A percentile compares a stretch with the other conserved stretches of the same genome.
Conservation (phyloP, 768 basidiomycete genomes). For the Sporobolomyces phaffii region DNA sequence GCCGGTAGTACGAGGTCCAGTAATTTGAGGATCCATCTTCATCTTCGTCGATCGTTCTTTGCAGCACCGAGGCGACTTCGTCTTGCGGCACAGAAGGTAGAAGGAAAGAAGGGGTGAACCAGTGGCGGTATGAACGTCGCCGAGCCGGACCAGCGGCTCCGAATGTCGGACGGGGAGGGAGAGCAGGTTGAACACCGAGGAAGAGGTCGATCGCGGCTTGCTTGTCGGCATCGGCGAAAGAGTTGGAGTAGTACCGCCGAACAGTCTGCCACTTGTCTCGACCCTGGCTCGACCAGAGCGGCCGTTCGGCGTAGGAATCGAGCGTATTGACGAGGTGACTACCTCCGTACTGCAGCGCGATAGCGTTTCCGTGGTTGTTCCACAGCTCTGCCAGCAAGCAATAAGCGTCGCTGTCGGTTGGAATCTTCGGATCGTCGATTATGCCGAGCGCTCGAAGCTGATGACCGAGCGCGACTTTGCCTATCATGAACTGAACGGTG, state of each 20-base stretch:
- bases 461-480: slow-evolving; percentile 86
- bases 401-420: slow-evolving; percentile 88
- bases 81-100: slow-evolving; percentile 57
- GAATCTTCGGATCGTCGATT: slow-evolving; percentile 72
- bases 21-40: slow-evolving; percentile 50
- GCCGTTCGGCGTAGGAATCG: slow-evolving; percentile 77
- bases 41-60: slow-evolving; percentile 57
- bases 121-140: slow-evolving; percentile 71
- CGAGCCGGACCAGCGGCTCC: slow-evolving; percentile 47
- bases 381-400: slow-evolving; percentile 99
- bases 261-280: slow-evolving; percentile 94
- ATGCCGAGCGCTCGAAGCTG: slow-evolving; percentile 92
- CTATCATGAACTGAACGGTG: slow-evolving; percentile 93
- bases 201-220: slow-evolving; percentile 97
- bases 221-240: slow-evolving; percentile 87
- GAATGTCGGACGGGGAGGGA: slow-evolving; percentile 4
- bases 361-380: slow-evolving; percentile 68
- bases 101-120: slow-evolving; percentile 65
- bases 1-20: slow-evolving; percentile 85
- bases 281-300: slow-evolving; percentile 93
- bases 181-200: slow-evolving; percentile 55
- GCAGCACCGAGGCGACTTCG: slow-evolving; percentile 60
- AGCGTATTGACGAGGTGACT: slow-evolving; percentile 92
- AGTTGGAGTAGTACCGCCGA: slow-evolving; percentile 88
- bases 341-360: slow-evolving; percentile 93